phyloP scores from a whole-genome alignment of 225 moss, liverwort and hornwort species.

The Takakia lepidozioides region DNA sequence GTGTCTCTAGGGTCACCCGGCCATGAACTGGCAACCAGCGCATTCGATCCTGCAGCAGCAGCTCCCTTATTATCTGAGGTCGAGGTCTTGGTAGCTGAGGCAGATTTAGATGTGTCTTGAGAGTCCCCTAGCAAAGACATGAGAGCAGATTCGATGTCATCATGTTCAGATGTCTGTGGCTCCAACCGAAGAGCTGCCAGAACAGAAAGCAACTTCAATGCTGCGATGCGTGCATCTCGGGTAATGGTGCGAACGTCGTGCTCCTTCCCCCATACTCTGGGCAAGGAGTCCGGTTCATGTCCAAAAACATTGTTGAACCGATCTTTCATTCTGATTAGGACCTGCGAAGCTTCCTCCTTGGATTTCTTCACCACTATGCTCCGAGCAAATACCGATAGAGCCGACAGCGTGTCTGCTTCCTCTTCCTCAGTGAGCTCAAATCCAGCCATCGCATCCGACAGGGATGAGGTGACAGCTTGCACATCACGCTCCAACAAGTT shows the following conservation, averaged over 20 bases:
- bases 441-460: slow-evolving; percentile 30
- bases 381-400: slow-evolving; percentile 26
- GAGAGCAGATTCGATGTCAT: slow-evolving; percentile 56
- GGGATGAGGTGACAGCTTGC: slow-evolving; percentile 8
- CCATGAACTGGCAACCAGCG: slow-evolving; percentile 43
- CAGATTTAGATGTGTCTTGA: slow-evolving; percentile 5
- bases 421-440: slow-evolving; percentile 59
- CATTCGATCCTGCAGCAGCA: slow-evolving; percentile 7
- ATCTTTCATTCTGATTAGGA: slow-evolving; percentile 83
- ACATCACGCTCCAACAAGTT: slow-evolving; percentile 50
- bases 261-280: slow-evolving; percentile 78
- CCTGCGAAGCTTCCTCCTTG: slow-evolving; percentile 68
- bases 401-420: slow-evolving; percentile 16
- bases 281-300: slow-evolving; percentile 77
- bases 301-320: slow-evolving; percentile 80
- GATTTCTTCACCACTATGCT: slow-evolving; percentile 64
- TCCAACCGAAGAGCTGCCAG: slow-evolving; percentile 73
- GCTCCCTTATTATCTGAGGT: not conserved
- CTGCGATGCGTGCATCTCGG: slow-evolving; percentile 44
- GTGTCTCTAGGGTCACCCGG: slow-evolving; percentile 35
- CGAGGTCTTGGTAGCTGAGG: not conserved
- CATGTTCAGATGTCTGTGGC: slow-evolving; percentile 14
- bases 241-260: slow-evolving; percentile 80
- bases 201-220: slow-evolving; percentile 50
- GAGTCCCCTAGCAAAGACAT: slow-evolving; percentile 28